Base-by-base conservation (phyloP, 257 asterid genomes). In the Linaria vulgaris region DNA sequence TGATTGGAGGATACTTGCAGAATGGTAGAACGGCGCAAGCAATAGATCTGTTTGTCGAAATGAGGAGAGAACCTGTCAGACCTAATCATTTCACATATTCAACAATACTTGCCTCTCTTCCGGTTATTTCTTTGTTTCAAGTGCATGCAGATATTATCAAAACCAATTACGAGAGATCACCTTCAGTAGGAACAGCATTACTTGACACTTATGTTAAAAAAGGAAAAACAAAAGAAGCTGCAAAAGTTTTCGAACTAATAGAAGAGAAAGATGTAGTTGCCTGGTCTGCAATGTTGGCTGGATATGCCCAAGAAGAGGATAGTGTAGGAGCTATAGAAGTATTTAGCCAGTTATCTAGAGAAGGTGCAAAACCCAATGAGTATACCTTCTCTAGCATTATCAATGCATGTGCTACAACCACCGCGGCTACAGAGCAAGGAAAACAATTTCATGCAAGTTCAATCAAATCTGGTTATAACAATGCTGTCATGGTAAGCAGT, bases 201-300 rank as follows among this genome's bases (percentile, higher is more conserved):
- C 78, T 89, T 49, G 80, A 87, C 54, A 78, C 94, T n/a, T 92
- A 92, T 77, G 78, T 89, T 53, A 87, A 92, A 73, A 58, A 59
- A 27, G 83, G 82, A 51, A 69, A 70, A 58, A 78, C 66, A 46
- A 39, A 64, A 41, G 87, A 83, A 64, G 96, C 97, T 34, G 77
- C 78, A 37, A 79, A 76, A 79, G 79, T 85, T 59, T 89, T 92
- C 70, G 76, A 75, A 59, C 67, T 31, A 41, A 83, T 92, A 67
- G 80, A 78, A 38, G 91, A 79, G 64, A 92, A 82, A 78, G 99
- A 92, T 69, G 66, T 92, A 34, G 90, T 92, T 74, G 88, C 95
- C 53, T 85, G 99, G 99, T 92, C 97, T 56, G 97, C 97, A 12
- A 89, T 92, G 97, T 66, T 92, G 67, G 80, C 86, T 69, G 96